phyloP scores from a whole-genome alignment of 2,329 filamentous ascomycete species.

The Akanthomyces lecanii region DNA sequence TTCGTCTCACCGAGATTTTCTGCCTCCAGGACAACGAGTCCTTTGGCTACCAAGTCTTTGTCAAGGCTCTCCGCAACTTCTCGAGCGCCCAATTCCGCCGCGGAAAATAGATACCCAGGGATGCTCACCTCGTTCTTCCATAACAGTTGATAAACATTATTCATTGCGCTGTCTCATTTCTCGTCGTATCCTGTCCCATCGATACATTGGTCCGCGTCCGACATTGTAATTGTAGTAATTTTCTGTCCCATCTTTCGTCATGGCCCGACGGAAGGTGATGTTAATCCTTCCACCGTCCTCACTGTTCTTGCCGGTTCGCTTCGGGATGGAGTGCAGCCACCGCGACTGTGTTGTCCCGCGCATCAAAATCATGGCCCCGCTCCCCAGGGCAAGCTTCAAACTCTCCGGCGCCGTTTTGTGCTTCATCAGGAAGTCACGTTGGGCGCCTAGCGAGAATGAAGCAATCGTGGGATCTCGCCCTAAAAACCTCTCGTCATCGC shows the following conservation, averaged over 20 bases:
- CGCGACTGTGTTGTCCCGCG: constrained; percentile 67
- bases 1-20: constrained; percentile 92
- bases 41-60: constrained; percentile 91
- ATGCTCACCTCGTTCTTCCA: constrained; percentile 16
- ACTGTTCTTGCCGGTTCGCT: constrained; percentile 60
- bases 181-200: constrained; percentile 56
- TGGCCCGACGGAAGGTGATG: constrained; percentile 70
- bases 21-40: constrained; percentile 70
- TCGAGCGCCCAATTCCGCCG: constrained; percentile 85
- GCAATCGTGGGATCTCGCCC: constrained; percentile 67
- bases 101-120: constrained; percentile 49
- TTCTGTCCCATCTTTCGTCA: constrained; percentile 68
- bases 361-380: constrained; percentile 79
- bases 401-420: constrained; percentile 56
- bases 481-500: constrained; percentile 75
- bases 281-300: constrained; percentile 65
- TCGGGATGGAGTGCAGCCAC: constrained; percentile 77
- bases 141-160: constrained; percentile 1
- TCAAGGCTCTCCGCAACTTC: constrained; percentile 78
- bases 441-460: constrained; percentile 68
- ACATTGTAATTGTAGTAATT: constrained; percentile 87
- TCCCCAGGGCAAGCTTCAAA: constrained; percentile 52
- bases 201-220: constrained; percentile 62
- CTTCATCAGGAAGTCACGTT: constrained; percentile 73
- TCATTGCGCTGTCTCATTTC: constrained; percentile 44